Evolutionary conservation across 495 filamentous ascomycete species (phyloP).

Genomic region (Immersiella caudata): DNA sequence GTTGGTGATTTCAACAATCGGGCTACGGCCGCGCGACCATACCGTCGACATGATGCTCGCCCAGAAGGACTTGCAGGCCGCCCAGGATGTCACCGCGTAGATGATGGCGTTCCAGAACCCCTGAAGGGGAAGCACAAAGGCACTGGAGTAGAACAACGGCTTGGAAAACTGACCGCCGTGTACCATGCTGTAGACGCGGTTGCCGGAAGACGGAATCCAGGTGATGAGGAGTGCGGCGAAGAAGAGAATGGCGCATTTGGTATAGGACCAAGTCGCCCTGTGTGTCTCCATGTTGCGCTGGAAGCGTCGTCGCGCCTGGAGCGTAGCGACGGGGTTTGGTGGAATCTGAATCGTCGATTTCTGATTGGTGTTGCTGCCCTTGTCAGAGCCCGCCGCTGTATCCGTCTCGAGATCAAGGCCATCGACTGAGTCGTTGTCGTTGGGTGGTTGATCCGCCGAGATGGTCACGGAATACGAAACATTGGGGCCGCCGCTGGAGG

Average conservation of each 20-base stretch:
- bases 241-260: constrained; percentile 81
- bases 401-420: constrained; percentile 17
- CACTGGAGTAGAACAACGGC: constrained; percentile 68
- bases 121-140: constrained; percentile 78
- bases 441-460: constrained; percentile 37
- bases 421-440: constrained; percentile 25
- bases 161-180: constrained; percentile 57
- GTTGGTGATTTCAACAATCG: constrained; percentile 22
- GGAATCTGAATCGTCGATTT: constrained; percentile 1
- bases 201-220: constrained; percentile 82
- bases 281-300: constrained; percentile 40
- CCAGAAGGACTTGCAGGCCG: constrained; percentile 46
- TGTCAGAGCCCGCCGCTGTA: constrained; percentile 17
- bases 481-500: constrained; percentile 26
- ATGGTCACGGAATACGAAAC: constrained; percentile 54
- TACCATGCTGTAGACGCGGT: constrained; percentile 72
- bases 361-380: constrained; percentile 16
- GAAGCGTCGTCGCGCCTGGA: constrained; percentile 15
- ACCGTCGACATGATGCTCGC: constrained; percentile 13
- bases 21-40: neutral
- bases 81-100: constrained; percentile 67
- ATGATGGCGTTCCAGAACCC: constrained; percentile 87
- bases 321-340: constrained; percentile 6
- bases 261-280: constrained; percentile 74
- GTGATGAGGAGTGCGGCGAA: constrained; percentile 80